phyloP scores from a whole-genome alignment of 139 green algal genomes.

The Chlorella sorokiniana region DNA sequence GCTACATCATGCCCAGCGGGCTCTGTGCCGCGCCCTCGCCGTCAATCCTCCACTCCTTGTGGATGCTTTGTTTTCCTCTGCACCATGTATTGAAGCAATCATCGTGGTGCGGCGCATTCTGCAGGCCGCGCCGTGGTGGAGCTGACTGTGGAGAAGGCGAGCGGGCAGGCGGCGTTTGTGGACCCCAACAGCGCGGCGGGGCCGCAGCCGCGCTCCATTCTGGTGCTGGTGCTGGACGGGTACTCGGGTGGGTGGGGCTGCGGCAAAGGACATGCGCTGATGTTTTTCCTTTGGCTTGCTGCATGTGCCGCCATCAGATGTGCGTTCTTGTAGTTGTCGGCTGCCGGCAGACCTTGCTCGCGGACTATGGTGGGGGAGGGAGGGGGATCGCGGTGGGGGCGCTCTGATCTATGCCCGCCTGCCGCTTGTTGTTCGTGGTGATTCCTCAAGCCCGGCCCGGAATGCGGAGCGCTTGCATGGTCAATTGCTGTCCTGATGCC shows the following conservation, averaged over 20 bases:
- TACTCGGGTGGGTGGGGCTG: slow-evolving; percentile 59
- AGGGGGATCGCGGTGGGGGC: too few species aligned
- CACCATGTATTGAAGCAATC: too few species aligned
- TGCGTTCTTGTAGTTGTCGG: background rate
- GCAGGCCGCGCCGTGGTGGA: slow-evolving; percentile 52
- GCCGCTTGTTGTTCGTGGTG: too few species aligned
- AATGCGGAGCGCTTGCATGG: background rate
- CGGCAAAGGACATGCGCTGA: too few species aligned
- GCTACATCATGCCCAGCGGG: background rate
- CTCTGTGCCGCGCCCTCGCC: too few species aligned
- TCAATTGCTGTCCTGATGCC: background rate
- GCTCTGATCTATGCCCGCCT: background rate
- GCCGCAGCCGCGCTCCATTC: slow-evolving; percentile 31
- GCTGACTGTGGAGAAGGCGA: slow-evolving; percentile 47
- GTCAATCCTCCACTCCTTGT: background rate
- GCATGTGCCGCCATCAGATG: background rate
- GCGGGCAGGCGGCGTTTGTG: slow-evolving; percentile 25
- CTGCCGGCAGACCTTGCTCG: background rate
- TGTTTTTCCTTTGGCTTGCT: too few species aligned
- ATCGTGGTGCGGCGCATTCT: too few species aligned
- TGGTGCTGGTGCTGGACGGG: slow-evolving; percentile 72
- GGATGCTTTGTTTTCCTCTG: background rate
- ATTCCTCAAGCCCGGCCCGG: too few species aligned
- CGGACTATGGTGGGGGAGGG: background rate
- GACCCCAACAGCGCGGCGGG: slow-evolving; percentile 33